Evolutionary conservation across 108 stramenopile species (phyloP).

Genomic region (Chaetoceros muelleri): DNA sequence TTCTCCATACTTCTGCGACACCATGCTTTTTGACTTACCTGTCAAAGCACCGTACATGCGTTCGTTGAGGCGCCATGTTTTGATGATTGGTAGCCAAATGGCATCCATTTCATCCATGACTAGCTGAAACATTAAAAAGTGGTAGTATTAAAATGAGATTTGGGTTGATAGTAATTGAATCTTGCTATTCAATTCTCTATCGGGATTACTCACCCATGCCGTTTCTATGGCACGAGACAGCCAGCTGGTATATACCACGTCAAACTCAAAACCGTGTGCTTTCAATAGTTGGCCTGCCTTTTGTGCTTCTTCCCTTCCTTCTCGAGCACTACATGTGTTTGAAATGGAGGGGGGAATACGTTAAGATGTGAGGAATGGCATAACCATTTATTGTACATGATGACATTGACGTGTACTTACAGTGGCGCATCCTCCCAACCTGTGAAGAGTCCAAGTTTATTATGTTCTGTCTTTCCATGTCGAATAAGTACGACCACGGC

Average conservation of each 20-base stretch:
- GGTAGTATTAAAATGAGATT: no score
- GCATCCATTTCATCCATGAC: background rate
- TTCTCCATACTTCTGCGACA: slow-evolving; percentile 79
- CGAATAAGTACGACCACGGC: slow-evolving; percentile 57
- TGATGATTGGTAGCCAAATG: background rate
- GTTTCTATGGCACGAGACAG: slow-evolving; percentile 70
- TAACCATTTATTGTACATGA: no score
- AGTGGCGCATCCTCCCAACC: slow-evolving; percentile 67
- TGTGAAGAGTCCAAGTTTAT: slow-evolving; percentile 63
- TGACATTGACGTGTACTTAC: no score
- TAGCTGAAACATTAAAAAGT: no score
- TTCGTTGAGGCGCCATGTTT: slow-evolving; percentile 30
- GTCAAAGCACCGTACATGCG: slow-evolving; percentile 73
- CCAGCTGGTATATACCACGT: slow-evolving; percentile 81
- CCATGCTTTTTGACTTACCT: slow-evolving; percentile 80
- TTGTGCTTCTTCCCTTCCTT: slow-evolving; percentile 52
- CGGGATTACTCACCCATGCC: no score
- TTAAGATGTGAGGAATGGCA: background rate
- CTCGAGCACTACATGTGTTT: slow-evolving; percentile 2
- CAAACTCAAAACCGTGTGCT: slow-evolving; percentile 58
- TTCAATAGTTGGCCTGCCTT: slow-evolving; percentile 43
- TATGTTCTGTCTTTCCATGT: slow-evolving; percentile 63
- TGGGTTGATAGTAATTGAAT: no score
- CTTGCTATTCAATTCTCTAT: no score
- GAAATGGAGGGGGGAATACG: background rate